Evolutionary conservation across 345 rosid species (phyloP).

Genomic region (Laguncularia racemosa): DNA sequence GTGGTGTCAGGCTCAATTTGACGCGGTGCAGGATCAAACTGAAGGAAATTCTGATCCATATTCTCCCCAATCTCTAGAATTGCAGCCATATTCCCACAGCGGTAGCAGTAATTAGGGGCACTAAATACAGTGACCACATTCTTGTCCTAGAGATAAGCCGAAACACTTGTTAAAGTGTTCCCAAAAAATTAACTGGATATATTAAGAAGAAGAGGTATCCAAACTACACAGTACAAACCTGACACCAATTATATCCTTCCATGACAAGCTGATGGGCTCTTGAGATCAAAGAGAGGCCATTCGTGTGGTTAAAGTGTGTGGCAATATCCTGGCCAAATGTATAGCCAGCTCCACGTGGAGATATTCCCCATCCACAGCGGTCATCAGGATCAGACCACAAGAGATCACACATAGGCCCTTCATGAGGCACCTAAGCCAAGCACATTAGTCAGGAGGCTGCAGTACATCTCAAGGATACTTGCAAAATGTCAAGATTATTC

Average conservation of each 20-base stretch:
- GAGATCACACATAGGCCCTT: constrained; percentile 98
- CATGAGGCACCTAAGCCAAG: constrained; percentile 72
- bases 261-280: constrained; percentile 96
- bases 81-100: constrained; percentile 97
- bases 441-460: neutral
- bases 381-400: constrained; percentile 99
- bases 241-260: constrained; percentile 96
- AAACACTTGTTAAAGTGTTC: neutral
- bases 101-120: constrained; percentile 90
- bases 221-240: constrained; percentile 31
- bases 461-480: neutral
- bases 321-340: constrained; percentile 96
- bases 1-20: constrained; percentile 88
- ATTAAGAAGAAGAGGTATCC: neutral
- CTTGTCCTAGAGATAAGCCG: constrained; percentile 38
- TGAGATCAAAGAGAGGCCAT: constrained; percentile 78
- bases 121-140: constrained; percentile 93
- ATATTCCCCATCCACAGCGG: constrained; percentile 94
- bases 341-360: constrained; percentile 96
- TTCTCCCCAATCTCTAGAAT: constrained; percentile 87
- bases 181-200: neutral
- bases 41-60: constrained; percentile 91
- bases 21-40: constrained; percentile 88
- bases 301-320: constrained; percentile 68
- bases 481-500: too few relatives aligned